Conservation (phyloP, 495 filamentous ascomycete genomes). For the Platismatia glauca region DNA sequence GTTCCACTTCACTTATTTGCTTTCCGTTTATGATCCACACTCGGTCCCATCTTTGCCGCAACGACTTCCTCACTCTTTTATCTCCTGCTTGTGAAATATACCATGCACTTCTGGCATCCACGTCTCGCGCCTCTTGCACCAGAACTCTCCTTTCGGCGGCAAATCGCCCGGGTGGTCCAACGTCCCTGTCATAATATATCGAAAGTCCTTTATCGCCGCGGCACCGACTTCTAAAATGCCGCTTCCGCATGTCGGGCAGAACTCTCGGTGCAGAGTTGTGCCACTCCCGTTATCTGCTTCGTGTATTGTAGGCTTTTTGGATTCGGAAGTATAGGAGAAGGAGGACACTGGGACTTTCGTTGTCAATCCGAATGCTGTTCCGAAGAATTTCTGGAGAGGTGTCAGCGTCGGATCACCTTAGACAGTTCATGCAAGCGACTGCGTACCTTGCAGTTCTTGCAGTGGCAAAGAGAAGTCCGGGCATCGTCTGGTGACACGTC, state of each 20-base stretch:
- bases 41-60: neutral
- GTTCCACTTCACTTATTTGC: neutral
- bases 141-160: constrained; percentile 63
- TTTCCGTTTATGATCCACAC: neutral
- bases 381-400: constrained; percentile 47
- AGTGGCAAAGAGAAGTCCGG: constrained; percentile 58
- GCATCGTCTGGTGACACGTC: constrained; percentile 46
- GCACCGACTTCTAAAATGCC: constrained; percentile 49
- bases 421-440: neutral
- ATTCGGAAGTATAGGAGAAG: constrained; percentile 31
- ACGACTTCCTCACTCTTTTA: constrained; percentile 37
- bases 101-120: constrained; percentile 39
- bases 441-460: constrained; percentile 48
- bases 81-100: constrained; percentile 51
- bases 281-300: constrained; percentile 51
- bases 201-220: constrained; percentile 36
- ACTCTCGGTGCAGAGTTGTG: constrained; percentile 48
- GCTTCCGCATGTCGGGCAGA: constrained; percentile 54
- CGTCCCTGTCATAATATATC: constrained; percentile 55
- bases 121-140: constrained; percentile 44
- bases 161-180: constrained; percentile 53
- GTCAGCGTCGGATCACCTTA: neutral
- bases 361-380: constrained; percentile 50
- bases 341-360: constrained; percentile 48
- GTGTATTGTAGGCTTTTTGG: constrained; percentile 40